Conservation (phyloP, 192 early-diverging fungal species). For the Lobosporangium transversale region DNA sequence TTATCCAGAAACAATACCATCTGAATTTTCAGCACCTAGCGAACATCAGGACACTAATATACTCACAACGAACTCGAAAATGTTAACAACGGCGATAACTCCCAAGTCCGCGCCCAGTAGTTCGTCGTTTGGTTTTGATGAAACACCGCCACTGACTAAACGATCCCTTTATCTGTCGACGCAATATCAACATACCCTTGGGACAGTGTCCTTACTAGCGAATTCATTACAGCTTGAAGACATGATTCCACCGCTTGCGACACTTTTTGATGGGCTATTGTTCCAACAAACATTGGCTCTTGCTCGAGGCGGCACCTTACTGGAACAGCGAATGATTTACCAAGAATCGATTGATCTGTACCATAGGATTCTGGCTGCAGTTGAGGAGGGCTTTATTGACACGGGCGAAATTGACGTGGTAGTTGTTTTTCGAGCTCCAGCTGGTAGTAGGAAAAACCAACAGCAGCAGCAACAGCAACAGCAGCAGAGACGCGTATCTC, state of each 20-base stretch:
- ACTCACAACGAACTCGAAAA: conserved; percentile 22
- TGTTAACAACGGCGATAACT: too few relatives aligned
- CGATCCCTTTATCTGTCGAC: conserved; percentile 56
- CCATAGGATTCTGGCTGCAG: conserved; percentile 34
- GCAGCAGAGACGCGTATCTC: background rate
- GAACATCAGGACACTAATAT: conserved; percentile 8
- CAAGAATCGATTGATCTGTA: conserved; percentile 26
- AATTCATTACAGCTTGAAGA: conserved; percentile 49
- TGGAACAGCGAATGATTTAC: conserved; percentile 39
- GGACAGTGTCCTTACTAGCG: conserved; percentile 48
- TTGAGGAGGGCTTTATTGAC: conserved; percentile 49
- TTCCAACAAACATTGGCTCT: conserved; percentile 46
- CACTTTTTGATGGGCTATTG: conserved; percentile 47
- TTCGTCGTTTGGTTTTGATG: conserved; percentile 3
- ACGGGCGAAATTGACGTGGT: conserved; percentile 50
- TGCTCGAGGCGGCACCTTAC: conserved; percentile 45
- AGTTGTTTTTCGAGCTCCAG: conserved; percentile 32
- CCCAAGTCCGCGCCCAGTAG: conserved; percentile 6
- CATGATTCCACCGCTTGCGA: conserved; percentile 22
- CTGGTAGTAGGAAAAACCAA: background rate
- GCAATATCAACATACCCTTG: conserved; percentile 55
- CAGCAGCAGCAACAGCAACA: background rate
- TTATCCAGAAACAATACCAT: conserved; percentile 19
- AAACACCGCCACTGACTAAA: conserved; percentile 50
- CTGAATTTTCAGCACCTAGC: too few relatives aligned